Conservation (phyloP, 78 protist genomes). For the Dictyostelium firmibasis region DNA sequence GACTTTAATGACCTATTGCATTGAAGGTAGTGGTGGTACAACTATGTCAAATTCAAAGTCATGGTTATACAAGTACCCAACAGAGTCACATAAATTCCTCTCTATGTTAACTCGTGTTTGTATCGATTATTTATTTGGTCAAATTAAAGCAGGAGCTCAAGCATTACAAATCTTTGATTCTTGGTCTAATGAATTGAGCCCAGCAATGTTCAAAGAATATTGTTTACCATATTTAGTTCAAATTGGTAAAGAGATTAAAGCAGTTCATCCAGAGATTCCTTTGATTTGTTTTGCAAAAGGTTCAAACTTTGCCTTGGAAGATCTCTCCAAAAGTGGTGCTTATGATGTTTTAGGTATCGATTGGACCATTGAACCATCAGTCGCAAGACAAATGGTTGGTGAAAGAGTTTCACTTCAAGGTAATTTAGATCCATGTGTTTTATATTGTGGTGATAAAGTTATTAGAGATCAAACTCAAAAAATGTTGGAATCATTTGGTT, state of each 20-base stretch:
- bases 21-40: slow-evolving; percentile 92
- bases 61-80: slow-evolving; percentile 83
- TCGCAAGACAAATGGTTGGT: slow-evolving; percentile 63
- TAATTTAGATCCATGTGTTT: slow-evolving; percentile 90
- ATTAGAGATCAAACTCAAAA: slow-evolving; percentile 39
- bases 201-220: slow-evolving; percentile 63
- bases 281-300: slow-evolving; percentile 89
- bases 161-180: slow-evolving; percentile 90
- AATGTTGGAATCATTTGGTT: slow-evolving; percentile 80
- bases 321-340: slow-evolving; percentile 8
- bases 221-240: slow-evolving; percentile 78
- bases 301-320: slow-evolving; percentile 38
- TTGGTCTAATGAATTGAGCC: slow-evolving; percentile 90
- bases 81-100: slow-evolving; percentile 81
- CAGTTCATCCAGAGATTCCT: slow-evolving; percentile 81
- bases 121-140: slow-evolving; percentile 82
- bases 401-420: slow-evolving; percentile 81
- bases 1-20: slow-evolving; percentile 93
- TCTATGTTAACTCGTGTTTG: slow-evolving; percentile 56
- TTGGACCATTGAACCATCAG: slow-evolving; percentile 83
- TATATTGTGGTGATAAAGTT: slow-evolving; percentile 69
- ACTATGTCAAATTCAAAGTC: slow-evolving; percentile 48
- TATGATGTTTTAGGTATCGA: slow-evolving; percentile 87
- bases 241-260: slow-evolving; percentile 72
- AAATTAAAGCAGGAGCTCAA: slow-evolving; percentile 92